A percentile compares a stretch with the other conserved stretches of the same genome.
These are phyloP conservation scores for Cladosporium sp. DNA, from an alignment of 2,329 filamentous ascomycete genomes.

Conservation along the genomic window DNA sequence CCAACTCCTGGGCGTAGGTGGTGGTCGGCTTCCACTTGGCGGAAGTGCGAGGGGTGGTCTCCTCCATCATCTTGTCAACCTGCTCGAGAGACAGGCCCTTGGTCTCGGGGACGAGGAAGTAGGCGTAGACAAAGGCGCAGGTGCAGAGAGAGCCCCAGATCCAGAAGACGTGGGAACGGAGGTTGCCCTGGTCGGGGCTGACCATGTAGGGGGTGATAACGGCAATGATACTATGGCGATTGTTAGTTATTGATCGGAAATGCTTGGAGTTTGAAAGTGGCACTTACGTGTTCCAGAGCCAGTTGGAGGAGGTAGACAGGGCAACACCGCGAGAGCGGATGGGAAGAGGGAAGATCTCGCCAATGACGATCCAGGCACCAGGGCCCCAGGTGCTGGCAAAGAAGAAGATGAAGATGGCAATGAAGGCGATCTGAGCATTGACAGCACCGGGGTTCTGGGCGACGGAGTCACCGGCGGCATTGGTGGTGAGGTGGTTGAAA, in stretches of 20 bases:
- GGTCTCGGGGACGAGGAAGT: constrained; percentile 59
- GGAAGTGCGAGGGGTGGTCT: constrained; percentile 71
- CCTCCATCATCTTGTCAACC: constrained; percentile 84
- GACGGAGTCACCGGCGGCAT: constrained; percentile 38
- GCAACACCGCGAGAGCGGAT: constrained; percentile 84
- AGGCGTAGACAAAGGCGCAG: constrained; percentile 57
- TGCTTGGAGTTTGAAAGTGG: background rate
- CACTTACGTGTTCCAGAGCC: constrained; percentile 61
- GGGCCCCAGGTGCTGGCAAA: constrained; percentile 88
- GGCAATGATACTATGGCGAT: constrained; percentile 41
- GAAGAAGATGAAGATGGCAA: constrained; percentile 89
- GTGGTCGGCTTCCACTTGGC: constrained; percentile 54
- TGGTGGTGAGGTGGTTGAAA: constrained; percentile 28
- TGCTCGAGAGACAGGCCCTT: constrained; percentile 68
- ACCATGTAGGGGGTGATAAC: constrained; percentile 65
- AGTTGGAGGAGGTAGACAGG: constrained; percentile 83
- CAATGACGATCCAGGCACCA: constrained; percentile 66
- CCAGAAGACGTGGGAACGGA: constrained; percentile 41
- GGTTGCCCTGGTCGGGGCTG: constrained; percentile 50
- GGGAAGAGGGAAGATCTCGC: constrained; percentile 84
- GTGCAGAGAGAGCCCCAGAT: constrained; percentile 38
- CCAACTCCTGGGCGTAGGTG: constrained; percentile 31
- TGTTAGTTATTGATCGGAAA: constrained; percentile 7
- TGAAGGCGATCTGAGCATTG: constrained; percentile 74
- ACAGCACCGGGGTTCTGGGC: constrained; percentile 39